Base-by-base conservation (phyloP, 176 grass and related monocot genomes). In the Avena sativa region DNA sequence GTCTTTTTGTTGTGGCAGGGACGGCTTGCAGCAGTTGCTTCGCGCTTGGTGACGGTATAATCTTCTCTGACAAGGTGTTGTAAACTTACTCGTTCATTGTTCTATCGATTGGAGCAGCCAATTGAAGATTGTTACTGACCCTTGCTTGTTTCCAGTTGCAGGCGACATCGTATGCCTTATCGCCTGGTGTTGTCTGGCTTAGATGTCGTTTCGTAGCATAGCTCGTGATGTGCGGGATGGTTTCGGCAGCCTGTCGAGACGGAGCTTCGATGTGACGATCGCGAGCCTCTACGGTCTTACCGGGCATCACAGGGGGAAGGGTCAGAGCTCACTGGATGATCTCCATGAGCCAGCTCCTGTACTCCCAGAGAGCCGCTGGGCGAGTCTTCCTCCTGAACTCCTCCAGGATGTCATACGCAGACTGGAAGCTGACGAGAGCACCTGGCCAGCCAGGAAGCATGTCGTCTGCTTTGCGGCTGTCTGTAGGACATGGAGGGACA, bases 201-300 rank as follows among this genome's bases (percentile, higher is more conserved):
- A 92, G 85, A 97, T 99, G 97, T 97, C 97, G 32, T 97, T 99
- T 56, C 94, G 89, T 59, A 99, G 94, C 85, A 97, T 99, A 81
- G 91, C 92, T 74, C 94, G 89, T 40, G 97, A 99, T 94, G 92
- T 94, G 56, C 91, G 92, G 84, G 96, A 98, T 89, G 86, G 95
- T 50, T 86, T 99, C 16, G 97, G 97, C 0, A 96, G 94, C 63
- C 40, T 99, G 57, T 97, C 97, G 7, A 88, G 94, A 13, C 81
- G 97, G 67, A 97, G 97, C 86, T 95, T 99, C 70, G 97, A 99
- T 53, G 92, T 96, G 81, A 92, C 92, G 58, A 89, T 98, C 14
- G 88, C 93, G 19, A 91, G 94, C 69, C 84, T 99, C 40, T 90
- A 91, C 40, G 91, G 97, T 64, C 86, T 96, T 53, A 89, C 89